These are phyloP conservation scores for Thalassiosira profunda DNA, from an alignment of 108 stramenopile genomes.

Conservation along the genomic window DNA sequence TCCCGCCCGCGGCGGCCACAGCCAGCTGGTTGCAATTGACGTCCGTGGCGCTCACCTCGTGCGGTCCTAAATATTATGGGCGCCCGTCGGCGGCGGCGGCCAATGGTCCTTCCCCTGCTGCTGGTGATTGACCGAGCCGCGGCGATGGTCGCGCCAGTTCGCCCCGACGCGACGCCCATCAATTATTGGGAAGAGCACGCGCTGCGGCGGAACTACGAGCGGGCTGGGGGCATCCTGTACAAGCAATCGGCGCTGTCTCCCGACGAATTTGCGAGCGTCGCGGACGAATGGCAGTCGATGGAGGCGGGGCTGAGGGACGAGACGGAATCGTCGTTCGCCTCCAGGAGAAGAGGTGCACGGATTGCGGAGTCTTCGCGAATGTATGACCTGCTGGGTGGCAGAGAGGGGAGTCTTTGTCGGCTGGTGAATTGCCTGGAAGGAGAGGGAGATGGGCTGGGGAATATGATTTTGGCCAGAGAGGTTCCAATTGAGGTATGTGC, in stretches of 20 bases:
- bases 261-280: conserved; percentile 44
- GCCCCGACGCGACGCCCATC: no score
- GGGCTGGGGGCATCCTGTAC: conserved; percentile 64
- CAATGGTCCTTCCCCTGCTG: no score
- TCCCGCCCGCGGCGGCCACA: no score
- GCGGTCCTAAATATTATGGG: no score
- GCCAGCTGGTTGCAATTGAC: no score
- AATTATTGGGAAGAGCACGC: conserved; percentile 28
- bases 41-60: no score
- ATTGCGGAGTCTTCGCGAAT: conserved; percentile 20
- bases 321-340: conserved; percentile 63
- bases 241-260: conserved; percentile 59
- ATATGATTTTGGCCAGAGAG: conserved; percentile 33
- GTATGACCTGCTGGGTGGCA: conserved; percentile 39
- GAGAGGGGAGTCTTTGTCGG: conserved; percentile 49
- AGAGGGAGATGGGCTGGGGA: not conserved
- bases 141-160: no score
- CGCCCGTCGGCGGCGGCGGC: no score
- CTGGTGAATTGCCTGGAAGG: conserved; percentile 38
- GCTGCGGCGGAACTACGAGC: conserved; percentile 33
- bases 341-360: conserved; percentile 58
- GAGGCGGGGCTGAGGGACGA: conserved; percentile 47
- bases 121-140: not conserved
- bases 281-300: conserved; percentile 17
- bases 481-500: conserved; percentile 63